These are phyloP conservation scores for Kalaharituber pfeilii DNA, from an alignment of 2,329 filamentous ascomycete species.

Conservation along the genomic window DNA sequence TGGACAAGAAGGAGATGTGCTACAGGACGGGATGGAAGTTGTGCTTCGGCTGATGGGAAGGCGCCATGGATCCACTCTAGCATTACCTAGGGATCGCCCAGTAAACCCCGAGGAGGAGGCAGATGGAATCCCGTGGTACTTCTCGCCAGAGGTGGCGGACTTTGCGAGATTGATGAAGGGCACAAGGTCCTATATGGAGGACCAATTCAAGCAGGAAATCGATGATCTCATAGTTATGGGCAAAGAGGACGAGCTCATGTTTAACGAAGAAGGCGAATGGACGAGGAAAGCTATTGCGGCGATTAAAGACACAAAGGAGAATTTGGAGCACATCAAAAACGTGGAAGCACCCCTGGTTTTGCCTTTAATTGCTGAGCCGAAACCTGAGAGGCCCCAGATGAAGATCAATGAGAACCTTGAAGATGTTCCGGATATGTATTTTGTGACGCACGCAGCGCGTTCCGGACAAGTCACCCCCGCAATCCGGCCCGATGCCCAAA, in stretches of 20 bases:
- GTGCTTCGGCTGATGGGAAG: slow-evolving; percentile 74
- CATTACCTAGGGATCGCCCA: slow-evolving; percentile 64
- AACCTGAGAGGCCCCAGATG: slow-evolving; percentile 33
- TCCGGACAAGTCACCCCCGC: slow-evolving; percentile 25
- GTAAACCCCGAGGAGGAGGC: slow-evolving; percentile 42
- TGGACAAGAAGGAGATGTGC: slow-evolving; percentile 67
- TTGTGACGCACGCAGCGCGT: slow-evolving; percentile 27
- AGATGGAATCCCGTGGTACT: slow-evolving; percentile 84
- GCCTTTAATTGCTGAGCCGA: slow-evolving; percentile 34
- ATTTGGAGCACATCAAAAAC: slow-evolving; percentile 48
- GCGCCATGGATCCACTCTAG: slow-evolving; percentile 63
- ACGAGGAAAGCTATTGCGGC: slow-evolving; percentile 63
- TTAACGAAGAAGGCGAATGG: slow-evolving; percentile 87
- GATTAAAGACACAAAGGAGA: slow-evolving; percentile 61
- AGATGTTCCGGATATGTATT: slow-evolving; percentile 36
- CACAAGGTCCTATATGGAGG: slow-evolving; percentile 67
- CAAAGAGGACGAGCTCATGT: slow-evolving; percentile 77
- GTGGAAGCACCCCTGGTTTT: slow-evolving; percentile 31
- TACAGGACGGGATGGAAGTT: slow-evolving; percentile 72
- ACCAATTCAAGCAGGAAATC: slow-evolving; percentile 67
- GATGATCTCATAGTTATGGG: slow-evolving; percentile 57
- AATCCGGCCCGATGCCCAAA: slow-evolving; percentile 6
- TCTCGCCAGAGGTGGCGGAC: slow-evolving; percentile 81
- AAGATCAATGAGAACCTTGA: slow-evolving; percentile 32
- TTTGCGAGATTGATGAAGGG: slow-evolving; percentile 94